A percentile compares a stretch with the other conserved stretches of the same genome.
phyloP scores from a whole-genome alignment of 2,329 filamentous ascomycete genomes.

The Verticillium nubilum region DNA sequence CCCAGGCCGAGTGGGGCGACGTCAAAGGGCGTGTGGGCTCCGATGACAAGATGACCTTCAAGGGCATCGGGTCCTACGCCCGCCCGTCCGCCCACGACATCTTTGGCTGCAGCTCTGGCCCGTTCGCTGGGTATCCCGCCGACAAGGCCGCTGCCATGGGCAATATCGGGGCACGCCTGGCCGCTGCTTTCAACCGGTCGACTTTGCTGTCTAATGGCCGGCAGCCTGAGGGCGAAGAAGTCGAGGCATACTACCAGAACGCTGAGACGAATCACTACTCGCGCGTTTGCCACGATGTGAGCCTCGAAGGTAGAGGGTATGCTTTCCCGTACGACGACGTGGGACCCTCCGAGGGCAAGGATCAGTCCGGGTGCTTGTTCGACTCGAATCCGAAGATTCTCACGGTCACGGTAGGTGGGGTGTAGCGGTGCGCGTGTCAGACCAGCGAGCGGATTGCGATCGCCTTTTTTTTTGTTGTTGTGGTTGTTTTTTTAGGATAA shows the following conservation, averaged over 20 bases:
- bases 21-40: slow-evolving; percentile 35
- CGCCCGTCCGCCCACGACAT: slow-evolving; percentile 44
- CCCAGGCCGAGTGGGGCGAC: slow-evolving; percentile 46
- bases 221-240: slow-evolving; percentile 47
- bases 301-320: slow-evolving; percentile 57
- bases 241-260: slow-evolving; percentile 47
- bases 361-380: slow-evolving; percentile 59
- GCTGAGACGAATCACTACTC: slow-evolving; percentile 61
- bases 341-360: slow-evolving; percentile 41
- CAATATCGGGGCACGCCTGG: slow-evolving; percentile 66
- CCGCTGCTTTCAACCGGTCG: slow-evolving; percentile 69
- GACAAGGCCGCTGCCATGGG: slow-evolving; percentile 41
- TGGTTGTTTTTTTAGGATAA: too few species aligned
- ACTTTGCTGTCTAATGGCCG: slow-evolving; percentile 52
- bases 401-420: slow-evolving; percentile 51
- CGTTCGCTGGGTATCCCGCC: slow-evolving; percentile 41
- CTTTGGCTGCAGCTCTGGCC: slow-evolving; percentile 49
- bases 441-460: neutral
- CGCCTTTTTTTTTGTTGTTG: neutral
- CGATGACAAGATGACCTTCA: slow-evolving; percentile 33
- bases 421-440: neutral
- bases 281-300: slow-evolving; percentile 56
- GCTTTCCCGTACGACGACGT: slow-evolving; percentile 71
- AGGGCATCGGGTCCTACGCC: slow-evolving; percentile 31
- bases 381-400: slow-evolving; percentile 50